Base-by-base conservation (phyloP, 169 alveolate genomes). In the Cryptosporidium sp. region DNA sequence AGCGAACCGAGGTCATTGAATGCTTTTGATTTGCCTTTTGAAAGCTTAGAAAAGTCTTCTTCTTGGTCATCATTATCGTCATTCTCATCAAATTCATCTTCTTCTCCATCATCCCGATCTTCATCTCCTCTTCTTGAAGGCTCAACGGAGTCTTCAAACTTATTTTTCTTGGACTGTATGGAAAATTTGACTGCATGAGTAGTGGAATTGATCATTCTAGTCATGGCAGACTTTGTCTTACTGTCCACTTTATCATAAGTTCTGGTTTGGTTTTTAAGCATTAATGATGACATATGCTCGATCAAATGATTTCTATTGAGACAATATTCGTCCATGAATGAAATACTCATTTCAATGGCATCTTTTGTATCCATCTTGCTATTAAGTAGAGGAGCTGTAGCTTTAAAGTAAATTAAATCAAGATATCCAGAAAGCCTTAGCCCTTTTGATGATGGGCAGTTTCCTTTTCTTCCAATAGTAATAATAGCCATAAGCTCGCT, bases 381-480 rank as follows among this genome's bases (percentile, higher is more conserved):
- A 65, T 80, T 69, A 23, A 80, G 48, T 29, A 80, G 29, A 26
- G 89, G 89, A 14, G 59, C 62, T 16, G 68, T 80, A 7, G 89
- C 74, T 65, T 39, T 80, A 14, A 21, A 33, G 35, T 80, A 80
- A 33, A 80, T 37, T n/a, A 59, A 80, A 80, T 80, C 89, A 12
- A 80, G 52, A 48, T 80, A 80, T 21, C 89, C 89, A 29, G 80
- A 62, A 14, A 80, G 59, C 62, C 55, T 80, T 16, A 80, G 48
- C 6, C 61, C 74, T 26, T 80, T 59, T 12, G 80, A 62, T 58
- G 61, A 61, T 26, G 89, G 65, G n/a, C 89, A 80, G 43, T 59
- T 80, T 23, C 89, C 89, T 39, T 67, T 59, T 7, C 74, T 80
- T 62, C 89, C 89, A 41, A 80, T 80, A 23, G 89, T 80, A 41